Percentiles rank a stretch among this genome's conserved stretches.
These are phyloP conservation scores for Fusarium falciforme DNA, from an alignment of 2,329 filamentous ascomycete species.

Conservation along the genomic window DNA sequence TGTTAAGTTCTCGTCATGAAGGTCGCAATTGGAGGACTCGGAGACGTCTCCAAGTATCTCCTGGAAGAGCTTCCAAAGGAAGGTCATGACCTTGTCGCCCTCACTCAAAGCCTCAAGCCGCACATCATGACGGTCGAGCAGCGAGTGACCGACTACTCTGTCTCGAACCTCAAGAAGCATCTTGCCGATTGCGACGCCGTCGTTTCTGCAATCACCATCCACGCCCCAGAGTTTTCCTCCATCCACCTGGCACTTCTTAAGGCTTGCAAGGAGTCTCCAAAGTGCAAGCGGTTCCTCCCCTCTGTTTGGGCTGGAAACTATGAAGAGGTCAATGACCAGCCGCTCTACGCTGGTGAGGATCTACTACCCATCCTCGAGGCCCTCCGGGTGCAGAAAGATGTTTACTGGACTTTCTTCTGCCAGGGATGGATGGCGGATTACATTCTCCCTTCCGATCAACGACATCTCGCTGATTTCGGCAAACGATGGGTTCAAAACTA, in stretches of 20 bases:
- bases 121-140: neutral
- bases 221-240: neutral
- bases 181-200: conserved; percentile 4
- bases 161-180: neutral
- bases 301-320: conserved; percentile 1
- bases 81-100: neutral
- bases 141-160: conserved; percentile 4
- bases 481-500: neutral
- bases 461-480: neutral
- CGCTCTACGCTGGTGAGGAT: neutral
- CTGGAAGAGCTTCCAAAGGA: conserved; percentile 9
- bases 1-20: neutral
- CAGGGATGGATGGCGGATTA: conserved; percentile 2
- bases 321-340: conserved; percentile 1
- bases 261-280: conserved; percentile 3
- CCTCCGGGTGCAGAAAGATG: neutral
- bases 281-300: conserved; percentile 13
- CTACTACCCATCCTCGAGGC: neutral
- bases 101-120: conserved; percentile 6
- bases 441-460: neutral
- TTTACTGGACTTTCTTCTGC: conserved; percentile 2
- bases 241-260: conserved; percentile 4
- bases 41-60: conserved; percentile 13
- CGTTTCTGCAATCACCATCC: conserved; percentile 7
- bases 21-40: conserved; percentile 8